phyloP scores from a whole-genome alignment of 1,139 yeast genomes.

The Magnusiomyces clavatus region DNA sequence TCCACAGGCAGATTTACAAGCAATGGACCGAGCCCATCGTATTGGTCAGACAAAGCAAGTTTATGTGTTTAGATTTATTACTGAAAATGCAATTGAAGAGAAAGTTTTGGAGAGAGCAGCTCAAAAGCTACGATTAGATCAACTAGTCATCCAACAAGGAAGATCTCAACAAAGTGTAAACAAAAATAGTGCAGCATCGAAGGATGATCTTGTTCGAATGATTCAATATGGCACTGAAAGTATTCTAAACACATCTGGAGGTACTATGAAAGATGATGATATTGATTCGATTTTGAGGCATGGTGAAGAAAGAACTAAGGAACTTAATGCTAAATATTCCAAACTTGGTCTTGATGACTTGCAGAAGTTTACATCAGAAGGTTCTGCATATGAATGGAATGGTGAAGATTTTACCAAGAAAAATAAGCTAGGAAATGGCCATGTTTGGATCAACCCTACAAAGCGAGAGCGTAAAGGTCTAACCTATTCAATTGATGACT shows the following conservation, averaged over 20 bases:
- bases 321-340: conserved; percentile 70
- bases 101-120: conserved; percentile 94
- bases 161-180: conserved; percentile 42
- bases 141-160: conserved; percentile 93
- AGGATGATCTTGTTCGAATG: conserved; percentile 89
- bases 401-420: conserved; percentile 84
- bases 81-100: conserved; percentile 95
- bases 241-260: conserved; percentile 46
- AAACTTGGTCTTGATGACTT: conserved; percentile 85
- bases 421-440: conserved; percentile 24
- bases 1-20: conserved; percentile 97
- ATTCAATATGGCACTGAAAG: conserved; percentile 94
- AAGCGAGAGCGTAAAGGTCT: conserved; percentile 66
- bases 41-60: conserved; percentile 98
- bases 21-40: conserved; percentile 98
- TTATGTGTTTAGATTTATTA: conserved; percentile 80
- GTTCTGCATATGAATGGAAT: conserved; percentile 93
- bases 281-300: conserved; percentile 69
- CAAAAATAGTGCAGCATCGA: conserved; percentile 36
- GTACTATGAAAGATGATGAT: conserved; percentile 49
- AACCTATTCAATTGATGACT: conserved; percentile 72
- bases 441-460: conserved; percentile 73
- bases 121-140: conserved; percentile 85
- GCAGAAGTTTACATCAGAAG: conserved; percentile 79
- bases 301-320: conserved; percentile 78